Evolutionary conservation across 176 grass and related monocot genomes (phyloP).

Genomic region (Cymbopogon citratus): DNA sequence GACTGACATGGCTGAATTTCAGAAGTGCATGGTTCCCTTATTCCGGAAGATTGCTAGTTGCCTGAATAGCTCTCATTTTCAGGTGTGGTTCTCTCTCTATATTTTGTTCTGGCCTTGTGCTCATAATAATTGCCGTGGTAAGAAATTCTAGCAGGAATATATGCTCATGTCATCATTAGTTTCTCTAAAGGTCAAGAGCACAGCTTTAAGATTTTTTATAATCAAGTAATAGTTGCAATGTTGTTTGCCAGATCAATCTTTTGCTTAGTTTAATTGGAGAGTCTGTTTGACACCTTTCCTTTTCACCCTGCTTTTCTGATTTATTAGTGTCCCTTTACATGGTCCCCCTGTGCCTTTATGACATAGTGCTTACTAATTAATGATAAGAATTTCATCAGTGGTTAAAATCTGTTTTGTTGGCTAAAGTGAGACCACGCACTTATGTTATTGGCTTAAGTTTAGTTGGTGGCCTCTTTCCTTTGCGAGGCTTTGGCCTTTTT

Average conservation of each 20-base stretch:
- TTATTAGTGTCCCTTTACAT: slow-evolving; percentile 24
- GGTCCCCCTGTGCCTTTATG: slow-evolving; percentile 32
- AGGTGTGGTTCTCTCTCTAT: slow-evolving; percentile 38
- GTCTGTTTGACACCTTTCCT: slow-evolving; percentile 24
- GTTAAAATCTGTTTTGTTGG: slow-evolving; percentile 38
- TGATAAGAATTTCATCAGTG: slow-evolving; percentile 28
- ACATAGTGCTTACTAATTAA: slow-evolving; percentile 26
- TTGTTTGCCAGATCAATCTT: slow-evolving; percentile 15
- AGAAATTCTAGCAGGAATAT: slow-evolving; percentile 10
- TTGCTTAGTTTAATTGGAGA: slow-evolving; percentile 21
- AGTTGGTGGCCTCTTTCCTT: slow-evolving; percentile 27
- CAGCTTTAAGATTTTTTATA: neutral
- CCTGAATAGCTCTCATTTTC: slow-evolving; percentile 93
- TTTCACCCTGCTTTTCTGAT: slow-evolving; percentile 26
- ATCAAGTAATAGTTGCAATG: slow-evolving; percentile 27
- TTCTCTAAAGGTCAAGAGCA: neutral
- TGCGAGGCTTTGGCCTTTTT: slow-evolving; percentile 2
- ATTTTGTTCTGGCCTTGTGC: neutral
- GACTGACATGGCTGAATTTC: slow-evolving; percentile 73
- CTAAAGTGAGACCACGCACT: slow-evolving; percentile 33
- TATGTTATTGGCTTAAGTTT: slow-evolving; percentile 6
- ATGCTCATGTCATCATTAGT: neutral
- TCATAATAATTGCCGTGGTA: neutral
- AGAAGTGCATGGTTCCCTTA: slow-evolving; percentile 82
- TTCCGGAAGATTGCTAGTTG: slow-evolving; percentile 66